Percentiles rank a stretch among this genome's conserved stretches.
phyloP scores from a whole-genome alignment of 495 filamentous ascomycete genomes.

The Talaromyces proteolyticus region DNA sequence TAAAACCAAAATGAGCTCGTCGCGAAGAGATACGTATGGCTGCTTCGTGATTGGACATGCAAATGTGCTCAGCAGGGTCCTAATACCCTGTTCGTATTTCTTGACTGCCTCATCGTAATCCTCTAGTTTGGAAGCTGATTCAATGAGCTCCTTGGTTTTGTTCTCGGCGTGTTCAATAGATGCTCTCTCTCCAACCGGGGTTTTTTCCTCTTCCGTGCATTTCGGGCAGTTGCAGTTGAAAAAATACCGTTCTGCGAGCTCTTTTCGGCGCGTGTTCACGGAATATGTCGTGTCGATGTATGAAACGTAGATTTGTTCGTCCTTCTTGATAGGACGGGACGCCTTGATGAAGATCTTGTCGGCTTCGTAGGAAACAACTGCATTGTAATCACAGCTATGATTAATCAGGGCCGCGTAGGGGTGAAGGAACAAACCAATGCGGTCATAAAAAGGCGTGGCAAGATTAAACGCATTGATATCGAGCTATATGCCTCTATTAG shows the following conservation, averaged over 20 bases:
- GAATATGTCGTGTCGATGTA: constrained; percentile 61
- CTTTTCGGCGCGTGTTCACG: constrained; percentile 33
- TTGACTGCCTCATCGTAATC: constrained; percentile 11
- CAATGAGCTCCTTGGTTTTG: constrained; percentile 21
- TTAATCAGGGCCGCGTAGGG: constrained; percentile 53
- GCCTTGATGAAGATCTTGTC: constrained; percentile 37
- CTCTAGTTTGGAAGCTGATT: constrained; percentile 10
- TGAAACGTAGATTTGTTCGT: constrained; percentile 60
- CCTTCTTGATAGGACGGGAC: constrained; percentile 37
- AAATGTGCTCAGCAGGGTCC: constrained; percentile 13
- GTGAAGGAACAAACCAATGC: constrained; percentile 58
- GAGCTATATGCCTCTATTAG: constrained; percentile 25
- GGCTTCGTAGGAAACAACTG: constrained; percentile 58
- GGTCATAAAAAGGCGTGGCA: constrained; percentile 49
- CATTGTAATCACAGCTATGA: constrained; percentile 67
- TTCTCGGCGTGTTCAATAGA: too few relatives aligned
- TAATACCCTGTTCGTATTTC: constrained; percentile 18
- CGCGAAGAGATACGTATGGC: constrained; percentile 31
- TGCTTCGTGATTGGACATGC: constrained; percentile 31
- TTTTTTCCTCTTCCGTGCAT: constrained; percentile 29
- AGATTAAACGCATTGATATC: constrained; percentile 58
- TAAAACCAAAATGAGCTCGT: constrained; percentile 29
- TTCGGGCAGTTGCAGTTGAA: constrained; percentile 59
- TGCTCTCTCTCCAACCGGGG: background rate
- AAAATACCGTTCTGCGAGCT: constrained; percentile 55